Evolutionary conservation across 805 yeast genomes (phyloP), one percentile per base, ranked within the genome.

Genomic region (Candida succiphila): DNA sequence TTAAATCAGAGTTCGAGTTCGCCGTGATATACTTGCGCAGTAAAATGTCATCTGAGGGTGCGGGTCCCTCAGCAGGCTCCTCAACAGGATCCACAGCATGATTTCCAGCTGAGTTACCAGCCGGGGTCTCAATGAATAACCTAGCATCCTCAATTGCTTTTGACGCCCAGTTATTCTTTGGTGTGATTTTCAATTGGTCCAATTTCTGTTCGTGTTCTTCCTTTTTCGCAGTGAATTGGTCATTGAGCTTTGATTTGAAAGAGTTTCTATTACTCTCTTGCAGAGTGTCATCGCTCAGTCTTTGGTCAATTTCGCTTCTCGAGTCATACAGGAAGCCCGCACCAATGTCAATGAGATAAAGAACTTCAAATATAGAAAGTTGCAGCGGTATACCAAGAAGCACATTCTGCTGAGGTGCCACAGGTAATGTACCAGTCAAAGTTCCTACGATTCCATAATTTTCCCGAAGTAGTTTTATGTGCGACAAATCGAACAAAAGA

Each of bases 331-430:
- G 22, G n/a, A 30, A 31, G 2, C 40, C 37, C 29, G 42, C 41
- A 2, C 33, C 37, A 5, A 34, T 27, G 4, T 60, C 57, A 7
- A 78, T 61, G 20, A 87, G 59, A 74, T 83, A 83, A 9, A 74
- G 40, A 0, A 78, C 74, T 46, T 89, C 97, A 53, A 84, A 94
- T 0, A 72, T 54, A 56, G 75, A 66, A 29, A 89, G 59, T 46
- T 75, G 73, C 32, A 92, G 54, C 0, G 98, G 98, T 2, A 88
- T 56, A 1, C 95, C 94, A 27, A 85, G 60, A 46, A 88, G 81
- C n/a, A 78, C 64, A 48, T 86, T 87, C 49, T 89, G 98, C 52
- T 92, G 98, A 2, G 96, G 92, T n/a, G 88, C 86, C 30, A 75
- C 67, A 0, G 96, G 83, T 21, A 92, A 58, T 0, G 96, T 82